These are phyloP conservation scores for Scedosporium apiospermum DNA, from an alignment of 2,329 filamentous ascomycete species.

Conservation along the genomic window DNA sequence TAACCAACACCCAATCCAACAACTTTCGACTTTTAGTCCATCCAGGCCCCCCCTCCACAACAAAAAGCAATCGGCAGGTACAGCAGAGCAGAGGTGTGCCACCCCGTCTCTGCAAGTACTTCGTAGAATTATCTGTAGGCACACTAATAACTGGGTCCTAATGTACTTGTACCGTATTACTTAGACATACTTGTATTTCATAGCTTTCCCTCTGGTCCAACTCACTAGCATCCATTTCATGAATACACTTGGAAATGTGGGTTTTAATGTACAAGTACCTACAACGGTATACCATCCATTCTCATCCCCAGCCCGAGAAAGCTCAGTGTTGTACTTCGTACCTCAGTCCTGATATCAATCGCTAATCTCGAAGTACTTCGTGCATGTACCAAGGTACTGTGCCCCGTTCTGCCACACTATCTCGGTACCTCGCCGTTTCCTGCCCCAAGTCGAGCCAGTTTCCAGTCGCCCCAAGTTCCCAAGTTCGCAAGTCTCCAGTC, in stretches of 20 bases:
- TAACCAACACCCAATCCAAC: too few relatives aligned
- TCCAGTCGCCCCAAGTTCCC: not conserved
- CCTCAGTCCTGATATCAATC: too few relatives aligned
- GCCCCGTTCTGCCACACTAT: not conserved
- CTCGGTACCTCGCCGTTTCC: not conserved
- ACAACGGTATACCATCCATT: not conserved
- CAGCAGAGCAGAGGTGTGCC: not conserved
- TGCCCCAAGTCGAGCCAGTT: not conserved
- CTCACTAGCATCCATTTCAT: not conserved
- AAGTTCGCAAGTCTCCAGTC: not conserved
- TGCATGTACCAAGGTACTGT: not conserved
- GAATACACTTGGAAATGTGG: not conserved
- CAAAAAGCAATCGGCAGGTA: slow-evolving; percentile 6
- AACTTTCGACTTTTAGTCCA: not conserved
- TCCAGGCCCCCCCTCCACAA: not conserved
- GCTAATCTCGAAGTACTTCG: too few relatives aligned
- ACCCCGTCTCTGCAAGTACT: not conserved
- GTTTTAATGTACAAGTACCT: not conserved
- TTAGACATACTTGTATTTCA: not conserved
- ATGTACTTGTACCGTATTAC: not conserved
- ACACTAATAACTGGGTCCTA: not conserved
- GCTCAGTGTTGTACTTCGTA: not conserved
- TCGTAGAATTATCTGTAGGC: not conserved
- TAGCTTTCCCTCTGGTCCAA: not conserved
- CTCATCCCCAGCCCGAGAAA: not conserved